Evolutionary conservation across 2,329 filamentous ascomycete genomes (phyloP), one percentile per base, ranked within the genome.

Genomic region (Fusarium phyllophilum): DNA sequence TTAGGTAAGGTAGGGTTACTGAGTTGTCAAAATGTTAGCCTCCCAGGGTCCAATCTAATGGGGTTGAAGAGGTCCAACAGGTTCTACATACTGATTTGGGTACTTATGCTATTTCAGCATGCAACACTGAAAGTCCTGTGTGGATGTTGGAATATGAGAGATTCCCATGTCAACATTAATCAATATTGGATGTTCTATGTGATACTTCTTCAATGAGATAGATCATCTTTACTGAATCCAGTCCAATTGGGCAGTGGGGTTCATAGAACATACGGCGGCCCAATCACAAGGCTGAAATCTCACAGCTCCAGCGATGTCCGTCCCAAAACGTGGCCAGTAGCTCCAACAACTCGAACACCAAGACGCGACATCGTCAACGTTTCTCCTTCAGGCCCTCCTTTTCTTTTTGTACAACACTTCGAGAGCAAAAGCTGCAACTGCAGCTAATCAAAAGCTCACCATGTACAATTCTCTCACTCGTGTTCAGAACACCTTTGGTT

Each of bases 381-480:
- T 56, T 59, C 52, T 68, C 63, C 63, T 49, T 54, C 46, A 52
- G 56, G 33, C 34, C 46, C 45, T 34, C 36, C 29, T 70, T 65
- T 22, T 39, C 38, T 39, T 60, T 34, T 58, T 51, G n/a, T 49
- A 52, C 26, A 65, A 39, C 59, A 46, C 52, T 24, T 46, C 22
- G 20, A 72, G 48, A 57, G 61, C 34, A 70, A 66, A 73, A 71
- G 71, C 74, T 64, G 69, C 71, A 52, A 59, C 61, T 57, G 64
- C 65, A 62, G 62, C 52, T 56, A 51, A 38, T 36, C n/a, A 57
- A 57, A 22, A 66, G 68, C 74, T 80, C 85, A 87, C 69, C 70
- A 98, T 99, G 96, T 92, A 98, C 84, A 97, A 94, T 80, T 90
- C 93, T 52, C 84, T 97, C 55, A 94, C 93, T 72, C 94, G 96